Evolutionary conservation across 768 basidiomycete genomes (phyloP), one percentile per base, ranked within the genome.

Genomic region (Kwoniella europaea): DNA sequence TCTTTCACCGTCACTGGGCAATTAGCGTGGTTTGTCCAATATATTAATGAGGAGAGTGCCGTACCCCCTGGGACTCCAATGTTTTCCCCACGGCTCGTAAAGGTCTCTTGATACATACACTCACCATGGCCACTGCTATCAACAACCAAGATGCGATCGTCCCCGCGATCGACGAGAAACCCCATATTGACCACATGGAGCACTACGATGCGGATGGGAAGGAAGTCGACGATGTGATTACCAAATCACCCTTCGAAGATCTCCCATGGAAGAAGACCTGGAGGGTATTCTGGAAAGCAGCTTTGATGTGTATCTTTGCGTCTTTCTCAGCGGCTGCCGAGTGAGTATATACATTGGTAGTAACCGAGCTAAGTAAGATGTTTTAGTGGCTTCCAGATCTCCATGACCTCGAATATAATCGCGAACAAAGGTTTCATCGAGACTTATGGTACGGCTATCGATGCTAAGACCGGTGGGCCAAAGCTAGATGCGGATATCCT

Each of bases 351-450:
- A 35, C 7, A 35, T 6, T 35, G 35, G 7, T 35, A 35, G 35
- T 6, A 1, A 35, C 35, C 35, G 5, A 35, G 42, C 68, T 76
- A 58, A 69, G 68, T 68, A 18, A 9, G 15, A 35, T 15, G 15
- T 10, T 4, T 29, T 20, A 50, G 42, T 67, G 74, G 68, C 3
- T 72, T 67, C 42, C 71, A 78, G 53, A 73, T 75, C 62, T 64
- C 68, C 2, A 74, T 79, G 43, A 79, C 75, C 3, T 78, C 78
- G 9, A 74, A 60, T n/a, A 74, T 79, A 65, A 70, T 81, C 68
- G 76, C 77, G 50, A 79, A 79, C 68, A 59, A 53, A 10, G 78
- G 78, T 1, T 81, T 81, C 67, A 74, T 81, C 61, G 24, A 72
- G 44, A 75, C 78, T 41, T 80, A 71, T 56, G 76, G 73, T 5